Conservation (phyloP, 345 rosid genomes). For the Lumnitzera littorea region DNA sequence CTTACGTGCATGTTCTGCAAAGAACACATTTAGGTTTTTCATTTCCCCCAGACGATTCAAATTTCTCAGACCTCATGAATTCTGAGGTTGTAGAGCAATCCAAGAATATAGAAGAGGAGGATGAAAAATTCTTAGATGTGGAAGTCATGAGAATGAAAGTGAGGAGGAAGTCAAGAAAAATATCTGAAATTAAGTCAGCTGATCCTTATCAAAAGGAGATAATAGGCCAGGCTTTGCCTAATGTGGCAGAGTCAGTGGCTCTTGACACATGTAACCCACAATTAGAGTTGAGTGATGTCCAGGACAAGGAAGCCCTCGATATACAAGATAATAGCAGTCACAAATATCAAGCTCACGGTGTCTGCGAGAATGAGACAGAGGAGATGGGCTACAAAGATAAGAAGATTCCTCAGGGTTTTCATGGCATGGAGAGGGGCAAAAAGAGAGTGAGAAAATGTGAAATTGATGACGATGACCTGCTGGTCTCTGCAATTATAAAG, state of each 20-base stretch:
- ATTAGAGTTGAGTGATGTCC: conserved; percentile 25
- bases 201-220: conserved; percentile 24
- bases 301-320: conserved; percentile 12
- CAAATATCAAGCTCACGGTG: conserved; percentile 12
- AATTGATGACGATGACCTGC: conserved; percentile 55
- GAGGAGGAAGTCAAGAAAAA: conserved; percentile 58
- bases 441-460: conserved; percentile 39
- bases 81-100: conserved; percentile 16
- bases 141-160: conserved; percentile 41
- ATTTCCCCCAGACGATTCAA: conserved; percentile 1
- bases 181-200: conserved; percentile 48
- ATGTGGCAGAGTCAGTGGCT: conserved; percentile 21
- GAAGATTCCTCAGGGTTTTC: conserved; percentile 20
- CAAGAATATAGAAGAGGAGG: conserved; percentile 26
- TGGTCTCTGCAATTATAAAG: conserved; percentile 51
- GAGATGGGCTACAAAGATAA: conserved; percentile 25
- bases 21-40: conserved; percentile 4
- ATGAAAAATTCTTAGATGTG: conserved; percentile 17
- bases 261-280: conserved; percentile 15
- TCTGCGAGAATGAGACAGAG: conserved; percentile 18
- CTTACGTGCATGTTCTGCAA: neutral
- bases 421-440: conserved; percentile 24
- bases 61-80: conserved; percentile 10
- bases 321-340: conserved; percentile 11
- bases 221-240: conserved; percentile 14